A percentile compares a stretch with the other conserved stretches of the same genome.
Conservation (phyloP, 768 basidiomycete species). For the Lactarius trivialis region DNA sequence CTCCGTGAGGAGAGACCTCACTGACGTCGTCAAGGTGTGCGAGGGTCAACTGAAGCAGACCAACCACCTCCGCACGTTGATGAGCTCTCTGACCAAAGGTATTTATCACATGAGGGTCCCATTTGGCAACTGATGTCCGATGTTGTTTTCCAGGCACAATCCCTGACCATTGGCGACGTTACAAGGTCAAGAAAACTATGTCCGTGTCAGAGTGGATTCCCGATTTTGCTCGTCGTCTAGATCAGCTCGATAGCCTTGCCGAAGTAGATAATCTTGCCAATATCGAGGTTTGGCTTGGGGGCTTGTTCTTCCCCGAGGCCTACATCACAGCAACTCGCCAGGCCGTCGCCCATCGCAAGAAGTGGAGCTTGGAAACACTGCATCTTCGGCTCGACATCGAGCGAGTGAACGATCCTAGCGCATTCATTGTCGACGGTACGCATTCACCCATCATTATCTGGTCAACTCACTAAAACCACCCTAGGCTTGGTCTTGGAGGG, state of each 20-base stretch:
- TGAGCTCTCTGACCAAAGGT: conserved; percentile 91
- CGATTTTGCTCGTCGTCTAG: conserved; percentile 71
- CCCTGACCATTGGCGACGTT: conserved; percentile 81
- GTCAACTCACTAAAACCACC: conserved; percentile 14
- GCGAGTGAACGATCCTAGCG: conserved; percentile 64
- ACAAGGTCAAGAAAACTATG: conserved; percentile 80
- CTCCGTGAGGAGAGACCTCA: conserved; percentile 74
- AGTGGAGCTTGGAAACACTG: conserved; percentile 89
- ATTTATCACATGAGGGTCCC: conserved; percentile 17
- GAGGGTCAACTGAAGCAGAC: conserved; percentile 89
- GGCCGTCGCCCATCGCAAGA: conserved; percentile 87
- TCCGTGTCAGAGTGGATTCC: conserved; percentile 82
- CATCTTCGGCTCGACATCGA: conserved; percentile 76
- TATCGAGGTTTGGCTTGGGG: conserved; percentile 86
- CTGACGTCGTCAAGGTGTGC: conserved; percentile 77
- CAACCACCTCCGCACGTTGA: conserved; percentile 86
- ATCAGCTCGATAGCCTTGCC: conserved; percentile 75
- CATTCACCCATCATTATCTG: conserved; percentile 10
- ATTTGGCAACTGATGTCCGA: conserved; percentile 20
- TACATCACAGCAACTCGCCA: conserved; percentile 95
- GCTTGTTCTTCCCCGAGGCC: conserved; percentile 93
- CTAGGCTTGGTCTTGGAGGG: conserved; percentile 84
- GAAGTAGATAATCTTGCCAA: conserved; percentile 54
- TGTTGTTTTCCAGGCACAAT: conserved; percentile 58
- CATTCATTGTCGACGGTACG: conserved; percentile 86